A percentile compares a stretch with the other conserved stretches of the same genome.
Conservation (phyloP, 1,284 basidiomycete species). For the Coriolopsis trogii region DNA sequence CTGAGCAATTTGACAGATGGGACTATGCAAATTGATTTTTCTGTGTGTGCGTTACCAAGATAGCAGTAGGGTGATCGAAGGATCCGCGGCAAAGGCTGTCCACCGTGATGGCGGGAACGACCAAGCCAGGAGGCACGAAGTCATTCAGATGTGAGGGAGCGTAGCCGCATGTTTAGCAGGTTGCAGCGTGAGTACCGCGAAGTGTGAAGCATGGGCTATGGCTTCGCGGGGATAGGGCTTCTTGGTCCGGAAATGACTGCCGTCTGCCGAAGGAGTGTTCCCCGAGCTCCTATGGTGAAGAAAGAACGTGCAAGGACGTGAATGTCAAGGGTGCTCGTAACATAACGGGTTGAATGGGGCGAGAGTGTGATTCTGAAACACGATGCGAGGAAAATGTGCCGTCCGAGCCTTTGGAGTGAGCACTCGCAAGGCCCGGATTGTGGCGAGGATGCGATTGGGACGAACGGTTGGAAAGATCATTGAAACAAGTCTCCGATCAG, state of each 20-base stretch:
- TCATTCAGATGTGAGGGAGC: slow-evolving; percentile 13
- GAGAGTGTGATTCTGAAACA: slow-evolving; percentile 21
- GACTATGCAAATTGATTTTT: slow-evolving; percentile 14
- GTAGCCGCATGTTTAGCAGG: slow-evolving; percentile 10
- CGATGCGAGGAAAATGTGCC: not conserved
- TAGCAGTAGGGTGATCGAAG: slow-evolving; percentile 21
- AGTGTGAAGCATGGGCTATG: not conserved
- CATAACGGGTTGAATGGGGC: slow-evolving; percentile 7
- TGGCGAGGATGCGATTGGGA: slow-evolving; percentile 7
- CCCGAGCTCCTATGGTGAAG: slow-evolving; percentile 5
- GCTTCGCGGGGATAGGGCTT: slow-evolving; percentile 10
- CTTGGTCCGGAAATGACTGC: slow-evolving; percentile 17
- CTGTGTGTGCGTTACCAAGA: slow-evolving; percentile 10
- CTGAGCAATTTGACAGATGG: slow-evolving; percentile 23
- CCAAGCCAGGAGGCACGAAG: slow-evolving; percentile 11
- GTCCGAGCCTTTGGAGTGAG: slow-evolving; percentile 1
- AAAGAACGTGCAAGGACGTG: slow-evolving; percentile 4
- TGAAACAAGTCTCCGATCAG: slow-evolving; percentile 21
- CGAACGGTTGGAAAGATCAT: slow-evolving; percentile 10
- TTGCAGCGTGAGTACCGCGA: slow-evolving; percentile 5
- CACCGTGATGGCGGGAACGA: slow-evolving; percentile 17
- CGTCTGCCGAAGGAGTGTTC: slow-evolving; percentile 3
- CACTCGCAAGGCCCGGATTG: not conserved
- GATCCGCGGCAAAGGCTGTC: slow-evolving; percentile 24
- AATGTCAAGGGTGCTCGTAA: not conserved